Evolutionary conservation across 768 basidiomycete species (phyloP).

Genomic region (Suillus spraguei): DNA sequence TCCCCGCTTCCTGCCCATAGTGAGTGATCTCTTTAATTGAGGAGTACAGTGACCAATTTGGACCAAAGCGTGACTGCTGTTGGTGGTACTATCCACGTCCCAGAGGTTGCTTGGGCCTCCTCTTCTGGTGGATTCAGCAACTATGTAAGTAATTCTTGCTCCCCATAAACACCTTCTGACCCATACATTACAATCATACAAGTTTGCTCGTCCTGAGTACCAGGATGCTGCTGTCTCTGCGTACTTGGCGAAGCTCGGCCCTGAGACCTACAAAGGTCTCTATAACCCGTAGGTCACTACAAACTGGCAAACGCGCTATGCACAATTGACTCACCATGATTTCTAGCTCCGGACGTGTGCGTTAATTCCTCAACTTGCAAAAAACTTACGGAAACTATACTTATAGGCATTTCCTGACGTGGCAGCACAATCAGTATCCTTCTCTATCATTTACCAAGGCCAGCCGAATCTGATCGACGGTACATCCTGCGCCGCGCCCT

Average conservation of each 20-base stretch:
- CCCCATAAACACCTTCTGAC: background rate
- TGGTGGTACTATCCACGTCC: constrained; percentile 62
- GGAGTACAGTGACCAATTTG: background rate
- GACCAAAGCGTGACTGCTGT: constrained; percentile 65
- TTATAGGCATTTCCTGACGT: constrained; percentile 65
- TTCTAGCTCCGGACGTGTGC: constrained; percentile 55
- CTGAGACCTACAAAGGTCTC: constrained; percentile 55
- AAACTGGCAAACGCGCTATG: background rate
- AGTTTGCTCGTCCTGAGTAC: constrained; percentile 59
- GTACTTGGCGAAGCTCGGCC: constrained; percentile 48
- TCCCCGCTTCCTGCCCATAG: constrained; percentile 67
- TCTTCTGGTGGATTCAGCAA: constrained; percentile 60
- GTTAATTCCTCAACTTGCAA: constrained; percentile 17
- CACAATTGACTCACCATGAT: constrained; percentile 4
- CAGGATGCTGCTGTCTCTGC: constrained; percentile 47
- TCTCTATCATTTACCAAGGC: constrained; percentile 50
- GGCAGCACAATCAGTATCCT: constrained; percentile 55
- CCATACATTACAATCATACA: background rate
- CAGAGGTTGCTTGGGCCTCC: constrained; percentile 61
- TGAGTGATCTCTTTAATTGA: constrained; percentile 27
- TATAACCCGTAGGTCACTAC: constrained; percentile 53
- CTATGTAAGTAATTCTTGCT: constrained; percentile 43
- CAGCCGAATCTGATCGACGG: constrained; percentile 47
- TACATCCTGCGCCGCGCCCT: constrained; percentile 66
- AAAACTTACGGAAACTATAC: background rate